Conservation (phyloP, 768 basidiomycete genomes). For the Daedalea quercina region DNA sequence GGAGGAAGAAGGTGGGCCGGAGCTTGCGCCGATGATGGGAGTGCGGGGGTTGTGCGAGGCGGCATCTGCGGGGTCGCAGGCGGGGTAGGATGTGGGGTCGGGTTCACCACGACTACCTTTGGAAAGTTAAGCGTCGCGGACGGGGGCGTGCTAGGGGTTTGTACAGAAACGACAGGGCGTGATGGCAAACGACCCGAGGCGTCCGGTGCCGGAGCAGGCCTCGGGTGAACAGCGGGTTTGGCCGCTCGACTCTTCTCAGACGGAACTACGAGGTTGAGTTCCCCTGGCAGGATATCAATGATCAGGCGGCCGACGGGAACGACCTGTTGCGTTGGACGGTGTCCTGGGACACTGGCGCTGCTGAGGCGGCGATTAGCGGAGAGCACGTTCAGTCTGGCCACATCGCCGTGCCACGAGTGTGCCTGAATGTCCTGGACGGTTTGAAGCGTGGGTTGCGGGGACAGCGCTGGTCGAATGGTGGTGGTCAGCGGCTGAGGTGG, state of each 20-base stretch:
- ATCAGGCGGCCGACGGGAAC: slow-evolving; percentile 42
- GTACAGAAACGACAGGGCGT: slow-evolving; percentile 15
- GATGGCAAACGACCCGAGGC: slow-evolving; percentile 6
- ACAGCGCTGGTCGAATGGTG: not conserved
- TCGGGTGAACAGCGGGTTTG: slow-evolving; percentile 7
- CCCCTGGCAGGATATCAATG: slow-evolving; percentile 50
- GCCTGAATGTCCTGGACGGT: slow-evolving; percentile 4
- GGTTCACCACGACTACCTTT: slow-evolving; percentile 62
- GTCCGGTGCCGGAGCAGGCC: not conserved
- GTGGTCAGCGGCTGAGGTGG: not conserved
- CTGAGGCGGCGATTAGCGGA: slow-evolving; percentile 20
- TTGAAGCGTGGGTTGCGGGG: not conserved
- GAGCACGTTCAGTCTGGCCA: slow-evolving; percentile 6
- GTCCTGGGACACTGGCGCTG: slow-evolving; percentile 20
- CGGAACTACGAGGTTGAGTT: slow-evolving; percentile 22
- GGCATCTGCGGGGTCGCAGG: slow-evolving; percentile 52
- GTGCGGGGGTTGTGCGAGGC: slow-evolving; percentile 19
- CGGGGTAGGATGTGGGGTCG: slow-evolving; percentile 75
- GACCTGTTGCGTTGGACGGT: slow-evolving; percentile 16
- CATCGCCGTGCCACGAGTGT: slow-evolving; percentile 22
- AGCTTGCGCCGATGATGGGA: slow-evolving; percentile 22
- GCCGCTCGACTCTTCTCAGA: slow-evolving; percentile 10
- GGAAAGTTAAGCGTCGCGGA: slow-evolving; percentile 33
- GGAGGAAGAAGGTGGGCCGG: slow-evolving; percentile 25
- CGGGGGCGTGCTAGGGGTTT: slow-evolving; percentile 19